Evolutionary conservation across 352 stramenopile genomes (phyloP), one percentile per base, ranked within the genome.

Genomic region (Phytophthora constricta): DNA sequence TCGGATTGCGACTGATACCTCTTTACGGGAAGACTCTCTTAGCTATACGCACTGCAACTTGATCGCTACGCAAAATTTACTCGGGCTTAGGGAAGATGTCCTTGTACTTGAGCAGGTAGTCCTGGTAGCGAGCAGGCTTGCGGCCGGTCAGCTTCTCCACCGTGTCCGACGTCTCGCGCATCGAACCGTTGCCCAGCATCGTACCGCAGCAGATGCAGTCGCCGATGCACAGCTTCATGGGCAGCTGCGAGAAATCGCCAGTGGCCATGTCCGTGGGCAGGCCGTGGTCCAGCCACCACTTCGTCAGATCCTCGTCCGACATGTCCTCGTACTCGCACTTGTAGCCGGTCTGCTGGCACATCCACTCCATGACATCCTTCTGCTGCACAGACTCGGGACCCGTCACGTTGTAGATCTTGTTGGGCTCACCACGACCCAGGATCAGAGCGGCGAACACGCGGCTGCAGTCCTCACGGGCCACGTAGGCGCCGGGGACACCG

Each of bases 161-260:
- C 20, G 68, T 60, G 48, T 76, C 53, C 1, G 68, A 73, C 19
- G 37, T 42, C 22, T 43, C 20, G 22, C 27, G 52, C 68, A 76
- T 76, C 4, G 51, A 47, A 1, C 68, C 57, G 31, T 76, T 72
- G 20, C 43, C 68, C 4, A 76, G 26, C 63, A 70, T 70, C 19
- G 72, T 59, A n/a, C 63, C 68, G 47, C 53, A 76, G 52, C 64
- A 73, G 10, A 76, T 59, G 5, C 52, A 26, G 43, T 76, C 68
- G 17, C 68, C 68, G 34, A 76, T 72, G 26, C 68, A 75, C n/a
- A 72, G 16, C 52, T 72, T 76, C 68, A 76, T 76, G 0, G 63
- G 68, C 4, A 76, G 52, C 14, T 72, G 37, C 17, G 62, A 69
- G 58, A 72, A 76, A 25, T 70, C 59, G 8, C 65, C 68, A 1